phyloP scores from a whole-genome alignment of 169 alveolate species.

The Blepharisma undulans region DNA sequence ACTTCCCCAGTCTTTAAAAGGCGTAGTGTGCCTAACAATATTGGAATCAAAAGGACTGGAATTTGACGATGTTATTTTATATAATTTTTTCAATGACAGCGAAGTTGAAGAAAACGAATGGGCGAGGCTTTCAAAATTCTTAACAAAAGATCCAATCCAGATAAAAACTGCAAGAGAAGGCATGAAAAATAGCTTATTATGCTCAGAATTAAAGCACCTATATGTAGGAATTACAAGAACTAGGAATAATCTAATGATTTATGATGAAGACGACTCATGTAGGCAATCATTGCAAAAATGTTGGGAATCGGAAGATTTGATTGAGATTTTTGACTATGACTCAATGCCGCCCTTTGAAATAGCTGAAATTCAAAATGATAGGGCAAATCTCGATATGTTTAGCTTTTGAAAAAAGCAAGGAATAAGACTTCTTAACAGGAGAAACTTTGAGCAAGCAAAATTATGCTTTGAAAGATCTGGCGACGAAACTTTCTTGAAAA shows the following conservation, averaged over 20 bases:
- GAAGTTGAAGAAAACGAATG: constrained; percentile 42
- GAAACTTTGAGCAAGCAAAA: constrained; percentile 63
- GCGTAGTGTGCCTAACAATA: constrained; percentile 74
- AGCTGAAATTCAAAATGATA: no score
- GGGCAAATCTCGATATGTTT: no score
- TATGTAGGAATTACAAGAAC: constrained; percentile 90
- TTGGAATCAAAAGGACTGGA: constrained; percentile 87
- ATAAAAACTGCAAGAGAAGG: neutral
- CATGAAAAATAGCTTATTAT: constrained; percentile 46
- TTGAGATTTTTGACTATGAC: neutral
- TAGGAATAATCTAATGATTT: constrained; percentile 75
- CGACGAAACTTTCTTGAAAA: neutral
- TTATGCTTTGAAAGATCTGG: constrained; percentile 52
- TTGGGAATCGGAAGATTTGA: neutral
- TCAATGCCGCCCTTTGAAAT: no score
- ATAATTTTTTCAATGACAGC: constrained; percentile 77
- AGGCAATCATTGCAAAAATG: neutral
- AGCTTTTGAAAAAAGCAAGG: constrained; percentile 61
- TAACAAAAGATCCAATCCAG: neutral
- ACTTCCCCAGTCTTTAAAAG: constrained; percentile 63
- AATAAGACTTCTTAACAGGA: constrained; percentile 58
- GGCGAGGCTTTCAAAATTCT: neutral
- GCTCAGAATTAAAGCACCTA: constrained; percentile 82
- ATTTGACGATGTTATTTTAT: constrained; percentile 83
- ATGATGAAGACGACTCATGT: constrained; percentile 64